These are phyloP conservation scores for Penicillium cataractarum DNA, from an alignment of 495 filamentous ascomycete genomes.

Conservation along the genomic window DNA sequence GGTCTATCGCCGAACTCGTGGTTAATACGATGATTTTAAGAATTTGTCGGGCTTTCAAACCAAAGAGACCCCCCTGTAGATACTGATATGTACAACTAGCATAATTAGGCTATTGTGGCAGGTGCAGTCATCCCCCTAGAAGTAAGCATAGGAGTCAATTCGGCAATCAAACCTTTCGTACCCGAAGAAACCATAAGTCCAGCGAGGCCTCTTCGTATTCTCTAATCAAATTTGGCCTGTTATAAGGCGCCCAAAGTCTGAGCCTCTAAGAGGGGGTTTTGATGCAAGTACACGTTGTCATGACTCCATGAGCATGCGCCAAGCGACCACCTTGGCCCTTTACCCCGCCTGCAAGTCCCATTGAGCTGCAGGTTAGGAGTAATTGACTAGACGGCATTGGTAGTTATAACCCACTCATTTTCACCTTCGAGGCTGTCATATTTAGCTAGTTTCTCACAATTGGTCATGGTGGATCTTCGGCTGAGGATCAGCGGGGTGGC, in stretches of 20 bases:
- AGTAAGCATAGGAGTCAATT: too few relatives aligned
- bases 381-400: neutral
- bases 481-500: neutral
- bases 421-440: neutral
- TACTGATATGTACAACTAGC: too few relatives aligned
- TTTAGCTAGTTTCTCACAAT: neutral
- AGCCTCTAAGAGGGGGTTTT: neutral
- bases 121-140: too few relatives aligned
- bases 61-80: too few relatives aligned
- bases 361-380: neutral
- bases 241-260: neutral
- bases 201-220: neutral
- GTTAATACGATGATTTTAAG: too few relatives aligned
- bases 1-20: too few relatives aligned
- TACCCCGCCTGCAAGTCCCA: conserved; percentile 2
- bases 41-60: too few relatives aligned
- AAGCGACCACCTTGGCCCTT: neutral
- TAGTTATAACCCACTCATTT: neutral
- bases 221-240: neutral
- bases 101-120: too few relatives aligned
- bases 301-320: neutral
- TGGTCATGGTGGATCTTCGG: neutral
- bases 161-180: too few relatives aligned
- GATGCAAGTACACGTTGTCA: conserved; percentile 4
- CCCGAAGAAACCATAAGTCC: too few relatives aligned